Evolutionary conservation across 2,329 filamentous ascomycete species (phyloP), one percentile per base, ranked within the genome.

Genomic region (Ophiocordyceps sinensis): DNA sequence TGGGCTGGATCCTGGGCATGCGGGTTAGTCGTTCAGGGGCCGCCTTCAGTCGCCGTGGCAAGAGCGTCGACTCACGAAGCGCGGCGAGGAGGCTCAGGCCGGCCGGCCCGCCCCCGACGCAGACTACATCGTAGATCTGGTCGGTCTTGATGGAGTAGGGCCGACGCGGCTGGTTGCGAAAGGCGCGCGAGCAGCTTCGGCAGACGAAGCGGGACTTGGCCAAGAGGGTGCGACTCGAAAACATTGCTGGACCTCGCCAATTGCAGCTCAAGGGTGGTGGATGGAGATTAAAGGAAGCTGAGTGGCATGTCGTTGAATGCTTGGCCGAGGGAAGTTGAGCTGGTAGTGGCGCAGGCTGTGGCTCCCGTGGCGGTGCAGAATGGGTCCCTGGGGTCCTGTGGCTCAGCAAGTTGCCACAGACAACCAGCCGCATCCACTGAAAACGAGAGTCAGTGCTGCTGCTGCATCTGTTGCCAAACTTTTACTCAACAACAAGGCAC

Each of bases 121-220:
- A 91, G 47, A 94, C 85, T 28, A 94, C 82, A 73, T 94, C 87
- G 66, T 91, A 95, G 53, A 94, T 79, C 49, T 93, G 84, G 11
- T 78, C 76, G 11, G 61, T n/a, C 52, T 12, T 58, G 36, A 59
- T 67, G 21, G 67, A 58, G 44, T 67, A 73, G 32, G 60, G 49
- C 44, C 68, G 56, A 44, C 57, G 57, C 23, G 54, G 46, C 44
- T 61, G 61, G 32, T 49, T 52, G 41, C 55, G 56, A n/a, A 59
- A 44, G 44, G 56, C 59, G 26, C 56, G 64, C 39, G 60, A 62
- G 49, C 71, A 75, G 51, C 62, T 65, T 39, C 57, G 61, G 52
- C 71, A 75, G 41, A 74, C 51, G 41, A 63, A 65, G 9, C 57
- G 54, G 23, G 60, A 45, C 38, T 49, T 49, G 12, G 41, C 42